Evolutionary conservation across 352 stramenopile species (phyloP).

Genomic region (Pythium brachiatum): DNA sequence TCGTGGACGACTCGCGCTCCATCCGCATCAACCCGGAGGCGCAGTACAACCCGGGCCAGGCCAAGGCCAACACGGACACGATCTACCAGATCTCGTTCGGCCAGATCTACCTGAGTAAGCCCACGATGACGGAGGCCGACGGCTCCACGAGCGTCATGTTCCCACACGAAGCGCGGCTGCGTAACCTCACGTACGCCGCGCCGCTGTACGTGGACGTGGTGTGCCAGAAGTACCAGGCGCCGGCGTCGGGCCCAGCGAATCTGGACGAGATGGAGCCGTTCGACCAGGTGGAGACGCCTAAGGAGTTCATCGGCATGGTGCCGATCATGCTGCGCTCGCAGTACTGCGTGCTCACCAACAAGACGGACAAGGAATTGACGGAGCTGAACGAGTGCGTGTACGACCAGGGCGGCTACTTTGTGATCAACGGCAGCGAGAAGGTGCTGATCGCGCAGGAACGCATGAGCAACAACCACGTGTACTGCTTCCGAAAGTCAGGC

Average conservation of each 20-base stretch:
- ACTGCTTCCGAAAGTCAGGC: conserved; percentile 99
- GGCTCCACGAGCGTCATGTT: conserved; percentile 98
- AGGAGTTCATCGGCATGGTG: conserved; percentile 98
- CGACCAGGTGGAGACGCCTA: conserved; percentile 82
- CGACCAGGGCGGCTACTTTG: conserved; percentile 99
- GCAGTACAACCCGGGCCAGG: conserved; percentile 95
- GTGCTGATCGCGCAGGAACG: conserved; percentile 99
- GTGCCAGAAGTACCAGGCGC: conserved; percentile 90
- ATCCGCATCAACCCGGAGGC: conserved; percentile 96
- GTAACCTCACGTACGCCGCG: conserved; percentile 99
- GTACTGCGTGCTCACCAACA: conserved; percentile 94
- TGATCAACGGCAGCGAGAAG: conserved; percentile 97
- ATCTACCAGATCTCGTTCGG: conserved; percentile 97
- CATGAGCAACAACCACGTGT: conserved; percentile 99
- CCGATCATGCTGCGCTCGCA: conserved; percentile 98
- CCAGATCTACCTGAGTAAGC: conserved; percentile 98
- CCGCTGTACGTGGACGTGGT: conserved; percentile 98
- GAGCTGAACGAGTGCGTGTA: conserved; percentile 99
- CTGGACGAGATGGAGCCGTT: conserved; percentile 88
- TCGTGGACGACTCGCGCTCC: conserved; percentile 96
- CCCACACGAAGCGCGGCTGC: conserved; percentile 97
- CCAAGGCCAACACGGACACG: conserved; percentile 89
- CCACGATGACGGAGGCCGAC: conserved; percentile 96
- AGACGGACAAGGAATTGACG: conserved; percentile 92
- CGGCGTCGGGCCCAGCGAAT: conserved; percentile 54